Conservation (phyloP, 257 asterid species). For the Ocimum tenuiflorum region DNA sequence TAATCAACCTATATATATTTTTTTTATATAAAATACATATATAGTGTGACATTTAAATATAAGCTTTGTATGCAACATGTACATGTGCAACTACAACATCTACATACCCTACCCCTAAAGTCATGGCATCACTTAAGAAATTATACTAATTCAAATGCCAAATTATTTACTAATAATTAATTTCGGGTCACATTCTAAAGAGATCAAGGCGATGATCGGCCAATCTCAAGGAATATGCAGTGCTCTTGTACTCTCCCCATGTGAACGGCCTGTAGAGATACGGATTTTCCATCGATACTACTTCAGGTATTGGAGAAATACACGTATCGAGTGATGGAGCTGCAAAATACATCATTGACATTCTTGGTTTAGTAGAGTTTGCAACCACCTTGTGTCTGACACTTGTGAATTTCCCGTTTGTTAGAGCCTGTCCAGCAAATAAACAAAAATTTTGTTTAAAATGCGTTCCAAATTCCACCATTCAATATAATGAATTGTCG, state of each 20-base stretch:
- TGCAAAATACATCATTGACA: slow-evolving; percentile 67
- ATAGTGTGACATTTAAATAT: background rate
- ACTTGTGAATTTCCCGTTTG: slow-evolving; percentile 58
- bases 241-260: slow-evolving; percentile 59
- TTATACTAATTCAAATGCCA: background rate
- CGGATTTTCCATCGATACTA: slow-evolving; percentile 12
- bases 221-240: slow-evolving; percentile 40
- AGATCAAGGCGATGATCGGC: slow-evolving; percentile 53
- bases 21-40: background rate
- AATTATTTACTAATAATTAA: background rate
- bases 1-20: background rate
- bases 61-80: slow-evolving; percentile 9
- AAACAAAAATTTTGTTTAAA: no score
- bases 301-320: slow-evolving; percentile 32
- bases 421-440: slow-evolving; percentile 34
- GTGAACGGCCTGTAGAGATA: slow-evolving; percentile 47
- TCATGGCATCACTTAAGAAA: background rate
- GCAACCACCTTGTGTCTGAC: slow-evolving; percentile 62
- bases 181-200: slow-evolving; percentile 23
- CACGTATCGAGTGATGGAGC: slow-evolving; percentile 47
- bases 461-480: no score
- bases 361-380: slow-evolving; percentile 33
- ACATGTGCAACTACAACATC: slow-evolving; percentile 12
- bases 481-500: no score
- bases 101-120: slow-evolving; percentile 6